Conservation (phyloP, 2,329 filamentous ascomycete genomes). For the Teratosphaeria epicoccoides region DNA sequence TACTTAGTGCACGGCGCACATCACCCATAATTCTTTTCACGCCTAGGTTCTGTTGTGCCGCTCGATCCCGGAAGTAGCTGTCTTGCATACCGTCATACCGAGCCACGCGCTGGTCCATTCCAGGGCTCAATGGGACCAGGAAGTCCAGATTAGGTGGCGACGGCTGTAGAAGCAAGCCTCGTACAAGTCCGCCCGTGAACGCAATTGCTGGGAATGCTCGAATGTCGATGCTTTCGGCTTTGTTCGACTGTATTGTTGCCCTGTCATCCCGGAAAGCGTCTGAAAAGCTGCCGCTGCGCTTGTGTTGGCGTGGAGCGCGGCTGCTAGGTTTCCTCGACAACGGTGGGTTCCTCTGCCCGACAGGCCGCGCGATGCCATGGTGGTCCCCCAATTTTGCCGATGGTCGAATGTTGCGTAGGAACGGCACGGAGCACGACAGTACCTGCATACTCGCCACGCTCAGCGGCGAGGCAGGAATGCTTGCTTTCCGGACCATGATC, state of each 20-base stretch:
- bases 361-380: slow-evolving; percentile 5
- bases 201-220: slow-evolving; percentile 47
- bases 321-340: slow-evolving; percentile 2
- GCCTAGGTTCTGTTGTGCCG: slow-evolving; percentile 48
- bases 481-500: slow-evolving; percentile 16
- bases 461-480: slow-evolving; percentile 33
- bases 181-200: slow-evolving; percentile 73
- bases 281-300: slow-evolving; percentile 76
- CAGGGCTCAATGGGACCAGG: slow-evolving; percentile 38
- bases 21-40: slow-evolving; percentile 81
- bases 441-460: slow-evolving; percentile 46
- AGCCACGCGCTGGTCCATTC: slow-evolving; percentile 29
- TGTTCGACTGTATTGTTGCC: slow-evolving; percentile 40
- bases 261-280: slow-evolving; percentile 68
- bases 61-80: slow-evolving; percentile 8
- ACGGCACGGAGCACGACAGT: slow-evolving; percentile 50
- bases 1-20: slow-evolving; percentile 72
- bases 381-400: neutral
- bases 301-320: slow-evolving; percentile 47
- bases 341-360: slow-evolving; percentile 7
- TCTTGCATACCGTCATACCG: slow-evolving; percentile 6
- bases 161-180: slow-evolving; percentile 75
- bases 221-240: slow-evolving; percentile 29
- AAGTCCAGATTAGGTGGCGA: slow-evolving; percentile 67
- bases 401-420: slow-evolving; percentile 17